Base-by-base conservation (phyloP, 2,329 filamentous ascomycete species). In the Grosmannia huntii region DNA sequence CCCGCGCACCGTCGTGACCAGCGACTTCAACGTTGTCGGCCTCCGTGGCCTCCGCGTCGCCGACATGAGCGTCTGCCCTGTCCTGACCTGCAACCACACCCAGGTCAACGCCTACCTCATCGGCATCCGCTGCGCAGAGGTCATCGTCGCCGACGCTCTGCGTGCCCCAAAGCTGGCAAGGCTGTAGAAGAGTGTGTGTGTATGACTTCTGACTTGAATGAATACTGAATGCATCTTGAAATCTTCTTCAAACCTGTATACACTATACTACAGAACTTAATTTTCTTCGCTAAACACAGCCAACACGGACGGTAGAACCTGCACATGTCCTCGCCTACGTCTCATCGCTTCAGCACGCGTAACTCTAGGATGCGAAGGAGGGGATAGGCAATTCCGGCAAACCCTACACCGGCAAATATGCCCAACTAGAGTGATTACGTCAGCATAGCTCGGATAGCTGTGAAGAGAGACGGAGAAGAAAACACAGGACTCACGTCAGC, bases 341-440 rank as follows among this genome's bases (percentile, higher is more conserved):
- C 48, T 27, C 41, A 53, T n/a, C 52, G 33, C 36, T 54, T 54
- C 14, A 54, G 12, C 19, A 54, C 33, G 2, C 52, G 52, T 31
- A 66, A 28, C 62, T 67, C 66, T n/a, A 64, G 28, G 44, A 56
- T 61, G 5, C 66, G 52, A 57, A 67, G 53, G 25, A 63, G 61
- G 21, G 62, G 63, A n/a, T 63, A 68, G 7, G 61, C 59, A 6
- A 67, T 52, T 2, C 65, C 25, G 4, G 65, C 55, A 59, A 66
- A 66, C 9, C 60, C 63, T 27, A 62, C 61, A 2, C 64, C 65
- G 14, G 67, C 55, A 58, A 63, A 66, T 1, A 67, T 58, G 1
- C 66, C 66, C n/a, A 68, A 55, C 59, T 60, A 31, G 10, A 14
- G 28, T 27, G 41, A 38, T 36, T 56, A 44, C 19, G 41, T 44